Conservation (phyloP, 495 filamentous ascomycete genomes). For the Penicillium salamii region DNA sequence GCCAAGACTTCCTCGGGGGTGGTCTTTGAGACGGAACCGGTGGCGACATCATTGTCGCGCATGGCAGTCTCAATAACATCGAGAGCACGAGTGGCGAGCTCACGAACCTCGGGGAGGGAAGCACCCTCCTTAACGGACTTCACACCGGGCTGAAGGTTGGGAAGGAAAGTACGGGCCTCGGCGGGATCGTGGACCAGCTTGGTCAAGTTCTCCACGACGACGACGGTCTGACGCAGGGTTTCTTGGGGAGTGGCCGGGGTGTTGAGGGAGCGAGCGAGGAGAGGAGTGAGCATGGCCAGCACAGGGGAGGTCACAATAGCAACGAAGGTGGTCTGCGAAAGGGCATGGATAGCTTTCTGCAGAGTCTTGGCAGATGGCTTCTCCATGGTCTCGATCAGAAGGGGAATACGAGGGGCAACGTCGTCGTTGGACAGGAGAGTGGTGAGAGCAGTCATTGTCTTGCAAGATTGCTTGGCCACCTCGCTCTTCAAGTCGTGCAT, state of each 20-base stretch:
- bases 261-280: constrained; percentile 90
- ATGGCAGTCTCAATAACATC: constrained; percentile 93
- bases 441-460: constrained; percentile 87
- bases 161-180: constrained; percentile 93
- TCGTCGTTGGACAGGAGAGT: constrained; percentile 96
- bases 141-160: constrained; percentile 91
- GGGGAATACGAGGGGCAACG: constrained; percentile 86
- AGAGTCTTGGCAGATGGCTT: constrained; percentile 84
- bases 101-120: constrained; percentile 90
- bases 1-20: constrained; percentile 72
- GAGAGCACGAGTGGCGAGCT: constrained; percentile 78
- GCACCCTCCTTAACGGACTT: constrained; percentile 83
- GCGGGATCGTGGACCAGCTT: constrained; percentile 98
- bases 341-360: constrained; percentile 92
- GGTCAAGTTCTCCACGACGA: constrained; percentile 98
- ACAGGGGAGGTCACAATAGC: constrained; percentile 97
- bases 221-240: constrained; percentile 89
- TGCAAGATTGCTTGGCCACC: constrained; percentile 81
- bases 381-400: constrained; percentile 93
- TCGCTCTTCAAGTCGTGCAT: constrained; percentile 97
- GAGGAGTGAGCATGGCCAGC: constrained; percentile 91
- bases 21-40: constrained; percentile 63
- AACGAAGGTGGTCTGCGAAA: constrained; percentile 98
- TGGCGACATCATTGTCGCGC: constrained; percentile 57
- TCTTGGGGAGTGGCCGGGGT: constrained; percentile 88